phyloP scores from a whole-genome alignment of 192 early-diverging fungal genomes.

The Coemansia guatemalensis region DNA sequence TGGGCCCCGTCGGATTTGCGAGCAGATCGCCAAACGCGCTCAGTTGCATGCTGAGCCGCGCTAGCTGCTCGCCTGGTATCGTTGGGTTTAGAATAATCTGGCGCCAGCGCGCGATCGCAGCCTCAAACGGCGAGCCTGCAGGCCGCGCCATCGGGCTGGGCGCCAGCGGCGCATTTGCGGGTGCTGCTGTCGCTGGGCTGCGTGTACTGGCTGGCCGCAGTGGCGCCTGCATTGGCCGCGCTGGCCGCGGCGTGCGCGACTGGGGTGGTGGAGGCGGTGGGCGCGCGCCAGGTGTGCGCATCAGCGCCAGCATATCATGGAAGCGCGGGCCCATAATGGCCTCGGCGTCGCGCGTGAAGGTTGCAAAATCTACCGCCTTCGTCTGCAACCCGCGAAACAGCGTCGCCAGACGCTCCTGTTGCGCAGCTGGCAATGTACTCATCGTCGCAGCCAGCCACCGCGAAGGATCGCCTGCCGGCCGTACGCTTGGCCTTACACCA shows the following conservation, averaged over 20 bases:
- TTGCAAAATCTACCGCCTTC: conserved; percentile 32
- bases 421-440: conserved; percentile 38
- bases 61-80: conserved; percentile 38
- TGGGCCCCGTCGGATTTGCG: conserved; percentile 9
- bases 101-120: conserved; percentile 38
- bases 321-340: conserved; percentile 47
- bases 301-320: conserved; percentile 35
- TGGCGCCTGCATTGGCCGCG: neutral
- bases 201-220: conserved; percentile 13
- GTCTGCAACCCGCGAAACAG: conserved; percentile 46
- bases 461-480: conserved; percentile 33
- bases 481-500: conserved; percentile 14
- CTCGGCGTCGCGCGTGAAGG: conserved; percentile 41
- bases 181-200: conserved; percentile 9
- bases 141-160: neutral
- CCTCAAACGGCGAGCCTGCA: conserved; percentile 10
- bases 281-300: conserved; percentile 35
- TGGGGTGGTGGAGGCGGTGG: neutral
- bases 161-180: conserved; percentile 3
- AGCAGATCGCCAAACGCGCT: conserved; percentile 35
- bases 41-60: conserved; percentile 48
- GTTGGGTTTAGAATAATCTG: conserved; percentile 44
- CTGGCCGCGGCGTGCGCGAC: neutral
- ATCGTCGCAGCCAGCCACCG: conserved; percentile 41
- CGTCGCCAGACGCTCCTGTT: conserved; percentile 40